A percentile compares a stretch with the other conserved stretches of the same genome.
Conservation (phyloP, 305 asterid genomes). For the Nicotiana rustica region DNA sequence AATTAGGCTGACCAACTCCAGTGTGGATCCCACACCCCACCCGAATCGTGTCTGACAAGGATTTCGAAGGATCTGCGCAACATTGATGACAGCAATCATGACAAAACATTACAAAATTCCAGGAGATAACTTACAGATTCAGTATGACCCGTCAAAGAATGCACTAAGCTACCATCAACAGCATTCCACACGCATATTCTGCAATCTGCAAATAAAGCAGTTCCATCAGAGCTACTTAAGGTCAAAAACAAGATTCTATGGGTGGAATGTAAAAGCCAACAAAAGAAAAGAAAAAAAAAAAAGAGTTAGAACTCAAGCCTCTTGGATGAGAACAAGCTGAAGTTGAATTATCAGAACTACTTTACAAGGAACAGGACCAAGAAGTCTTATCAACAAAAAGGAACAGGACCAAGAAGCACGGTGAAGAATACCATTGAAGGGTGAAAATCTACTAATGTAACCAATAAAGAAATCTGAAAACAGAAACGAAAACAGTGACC, state of each 20-base stretch:
- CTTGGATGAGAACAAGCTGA: constrained; percentile 28
- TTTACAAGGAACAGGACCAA: constrained; percentile 16
- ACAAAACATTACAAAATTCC: constrained; percentile 19
- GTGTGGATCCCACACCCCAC: constrained; percentile 14
- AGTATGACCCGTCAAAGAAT: constrained; percentile 96
- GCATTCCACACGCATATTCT: constrained; percentile 99
- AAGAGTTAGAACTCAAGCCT: constrained; percentile 19
- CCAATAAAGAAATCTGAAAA: not conserved
- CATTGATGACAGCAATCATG: constrained; percentile 22
- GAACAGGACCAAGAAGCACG: constrained; percentile 19
- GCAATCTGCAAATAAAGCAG: constrained; percentile 68
- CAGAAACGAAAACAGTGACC: not conserved
- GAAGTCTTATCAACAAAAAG: not conserved
- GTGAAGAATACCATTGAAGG: not conserved
- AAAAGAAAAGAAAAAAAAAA: constrained; percentile 25
- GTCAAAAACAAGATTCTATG: constrained; percentile 22
- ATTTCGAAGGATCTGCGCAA: not conserved
- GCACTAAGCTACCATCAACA: constrained; percentile 97
- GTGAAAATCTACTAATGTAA: constrained; percentile 15
- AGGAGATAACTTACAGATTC: constrained; percentile 69
- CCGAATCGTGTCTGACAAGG: constrained; percentile 2
- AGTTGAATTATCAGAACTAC: not conserved
- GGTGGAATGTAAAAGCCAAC: constrained; percentile 33
- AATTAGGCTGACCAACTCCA: constrained; percentile 7
- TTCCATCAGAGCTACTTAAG: not conserved